phyloP scores from a whole-genome alignment of 129 eudicot genomes.

The Flaveria brownii region DNA sequence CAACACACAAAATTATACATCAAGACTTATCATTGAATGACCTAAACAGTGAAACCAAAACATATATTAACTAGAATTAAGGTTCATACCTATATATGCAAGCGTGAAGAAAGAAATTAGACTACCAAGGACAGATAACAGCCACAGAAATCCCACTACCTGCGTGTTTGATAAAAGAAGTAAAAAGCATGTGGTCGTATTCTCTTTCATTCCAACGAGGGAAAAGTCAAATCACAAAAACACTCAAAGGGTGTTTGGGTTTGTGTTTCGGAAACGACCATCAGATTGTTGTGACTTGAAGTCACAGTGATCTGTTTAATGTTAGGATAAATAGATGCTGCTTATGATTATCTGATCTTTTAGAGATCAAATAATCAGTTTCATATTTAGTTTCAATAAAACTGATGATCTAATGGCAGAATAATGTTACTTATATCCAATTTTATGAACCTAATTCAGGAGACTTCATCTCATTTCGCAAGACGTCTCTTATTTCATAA shows the following conservation, averaged over 20 bases:
- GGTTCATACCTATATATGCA: conserved; percentile 73
- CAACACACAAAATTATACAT: conserved; percentile 11
- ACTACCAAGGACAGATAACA: conserved; percentile 87
- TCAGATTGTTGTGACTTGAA: not conserved
- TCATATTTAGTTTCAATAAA: not conserved
- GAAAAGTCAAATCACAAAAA: conserved; percentile 15
- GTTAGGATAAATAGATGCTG: not conserved
- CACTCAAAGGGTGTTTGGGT: not conserved
- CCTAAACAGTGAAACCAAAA: conserved; percentile 9
- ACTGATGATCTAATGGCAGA: not conserved
- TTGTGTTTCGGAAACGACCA: not conserved
- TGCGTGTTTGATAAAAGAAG: conserved; percentile 32
- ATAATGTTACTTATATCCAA: not conserved
- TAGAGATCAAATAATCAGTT: not conserved
- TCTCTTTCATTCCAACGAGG: not conserved
- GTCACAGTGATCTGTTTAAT: not conserved
- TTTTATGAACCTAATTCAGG: not conserved
- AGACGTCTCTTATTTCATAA: not conserved
- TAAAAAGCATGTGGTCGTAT: conserved; percentile 6
- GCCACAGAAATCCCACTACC: conserved; percentile 92
- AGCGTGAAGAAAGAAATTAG: conserved; percentile 78
- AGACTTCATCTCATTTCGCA: not conserved
- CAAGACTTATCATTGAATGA: not conserved
- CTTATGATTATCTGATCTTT: not conserved
- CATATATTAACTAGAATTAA: conserved; percentile 20